Conservation (phyloP, 192 early-diverging fungal genomes). For the Coemansia sp. region DNA sequence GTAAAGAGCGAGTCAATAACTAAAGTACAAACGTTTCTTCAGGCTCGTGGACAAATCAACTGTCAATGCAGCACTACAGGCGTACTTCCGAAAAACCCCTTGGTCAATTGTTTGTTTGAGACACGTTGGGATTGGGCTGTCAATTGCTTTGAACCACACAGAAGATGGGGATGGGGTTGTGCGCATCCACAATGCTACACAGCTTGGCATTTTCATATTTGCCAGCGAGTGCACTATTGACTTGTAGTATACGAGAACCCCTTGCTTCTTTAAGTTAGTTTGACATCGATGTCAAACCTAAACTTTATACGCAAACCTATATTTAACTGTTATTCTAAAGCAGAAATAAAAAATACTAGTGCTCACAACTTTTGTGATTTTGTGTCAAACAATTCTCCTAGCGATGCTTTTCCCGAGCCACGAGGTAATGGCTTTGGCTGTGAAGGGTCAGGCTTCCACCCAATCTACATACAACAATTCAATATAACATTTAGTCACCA, state of each 20-base stretch:
- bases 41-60: neutral
- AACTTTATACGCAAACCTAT: no score
- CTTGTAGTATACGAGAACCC: no score
- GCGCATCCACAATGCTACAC: no score
- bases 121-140: neutral
- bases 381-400: conserved; percentile 64
- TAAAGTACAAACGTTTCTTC: neutral
- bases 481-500: neutral
- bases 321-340: no score
- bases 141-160: no score
- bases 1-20: neutral
- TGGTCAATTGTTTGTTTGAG: neutral
- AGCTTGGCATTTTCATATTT: no score
- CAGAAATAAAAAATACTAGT: neutral
- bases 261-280: no score
- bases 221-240: no score
- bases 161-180: no score
- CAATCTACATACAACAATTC: conserved; percentile 59
- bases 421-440: conserved; percentile 81
- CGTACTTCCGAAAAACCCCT: neutral
- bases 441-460: conserved; percentile 87
- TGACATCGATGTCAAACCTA: no score
- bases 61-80: neutral
- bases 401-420: conserved; percentile 76
- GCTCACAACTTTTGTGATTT: conserved; percentile 40